Conservation (phyloP, 495 filamentous ascomycete genomes). For the Aspergillus baeticus region DNA sequence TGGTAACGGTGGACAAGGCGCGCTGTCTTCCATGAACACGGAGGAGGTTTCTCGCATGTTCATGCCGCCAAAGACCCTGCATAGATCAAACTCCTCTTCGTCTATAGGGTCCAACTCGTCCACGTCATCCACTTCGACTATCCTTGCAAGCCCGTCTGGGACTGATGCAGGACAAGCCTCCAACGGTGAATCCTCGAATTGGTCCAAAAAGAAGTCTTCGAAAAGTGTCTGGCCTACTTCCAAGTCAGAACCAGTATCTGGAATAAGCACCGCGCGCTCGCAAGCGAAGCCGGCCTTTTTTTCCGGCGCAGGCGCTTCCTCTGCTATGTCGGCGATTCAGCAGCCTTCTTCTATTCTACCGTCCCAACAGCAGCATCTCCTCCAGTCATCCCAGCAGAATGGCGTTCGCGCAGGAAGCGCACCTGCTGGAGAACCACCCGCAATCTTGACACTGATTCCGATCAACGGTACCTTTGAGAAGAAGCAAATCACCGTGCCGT, state of each 20-base stretch:
- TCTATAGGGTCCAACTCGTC: constrained; percentile 68
- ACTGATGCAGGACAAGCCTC: constrained; percentile 47
- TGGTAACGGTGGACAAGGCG: constrained; percentile 73
- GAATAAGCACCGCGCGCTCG: constrained; percentile 58
- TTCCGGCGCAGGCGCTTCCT: constrained; percentile 64
- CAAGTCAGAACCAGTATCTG: constrained; percentile 66
- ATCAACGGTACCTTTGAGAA: constrained; percentile 94
- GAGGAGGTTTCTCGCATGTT: constrained; percentile 89
- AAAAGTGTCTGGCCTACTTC: constrained; percentile 71
- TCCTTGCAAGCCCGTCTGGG: constrained; percentile 41
- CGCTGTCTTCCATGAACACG: constrained; percentile 74
- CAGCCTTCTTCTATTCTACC: constrained; percentile 71
- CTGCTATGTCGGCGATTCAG: constrained; percentile 71
- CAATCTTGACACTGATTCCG: constrained; percentile 77
- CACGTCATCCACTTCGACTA: constrained; percentile 46
- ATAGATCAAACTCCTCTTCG: constrained; percentile 85
- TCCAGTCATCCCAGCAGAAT: constrained; percentile 61
- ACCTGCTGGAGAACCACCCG: constrained; percentile 59
- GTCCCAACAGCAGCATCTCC: constrained; percentile 58
- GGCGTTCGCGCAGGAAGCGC: constrained; percentile 56
- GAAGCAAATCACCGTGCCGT: constrained; percentile 92
- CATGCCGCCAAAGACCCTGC: constrained; percentile 78
- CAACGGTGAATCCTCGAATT: constrained; percentile 48
- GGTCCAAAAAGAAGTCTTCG: constrained; percentile 65
- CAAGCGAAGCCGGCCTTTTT: constrained; percentile 63